Percentiles rank a stretch among this genome's conserved stretches.
phyloP scores from a whole-genome alignment of 768 basidiomycete species.

The Lactarius sanguifluus region DNA sequence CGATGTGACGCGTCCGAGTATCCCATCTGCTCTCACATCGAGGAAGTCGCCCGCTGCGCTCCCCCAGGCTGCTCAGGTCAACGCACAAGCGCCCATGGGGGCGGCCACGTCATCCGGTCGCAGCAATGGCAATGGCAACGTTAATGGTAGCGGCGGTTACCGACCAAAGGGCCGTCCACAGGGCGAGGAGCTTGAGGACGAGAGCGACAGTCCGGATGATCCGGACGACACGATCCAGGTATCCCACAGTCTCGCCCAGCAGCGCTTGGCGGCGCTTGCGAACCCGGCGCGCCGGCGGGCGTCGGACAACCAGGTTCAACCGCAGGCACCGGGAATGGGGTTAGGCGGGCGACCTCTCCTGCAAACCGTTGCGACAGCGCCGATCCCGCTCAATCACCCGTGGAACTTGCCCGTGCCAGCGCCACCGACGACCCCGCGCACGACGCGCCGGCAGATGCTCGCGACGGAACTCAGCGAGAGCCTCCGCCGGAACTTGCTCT shows the following conservation, averaged over 20 bases:
- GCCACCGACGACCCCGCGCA: slow-evolving; percentile 77
- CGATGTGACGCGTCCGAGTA: slow-evolving; percentile 46
- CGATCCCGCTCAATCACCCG: slow-evolving; percentile 62
- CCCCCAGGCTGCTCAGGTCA: slow-evolving; percentile 55
- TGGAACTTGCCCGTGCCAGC: slow-evolving; percentile 69
- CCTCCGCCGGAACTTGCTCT: slow-evolving; percentile 73
- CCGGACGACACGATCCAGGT: slow-evolving; percentile 55
- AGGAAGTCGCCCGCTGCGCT: slow-evolving; percentile 60
- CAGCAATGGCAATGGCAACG: slow-evolving; percentile 10
- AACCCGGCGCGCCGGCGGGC: slow-evolving; percentile 41
- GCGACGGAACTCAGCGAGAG: slow-evolving; percentile 84
- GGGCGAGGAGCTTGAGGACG: slow-evolving; percentile 68
- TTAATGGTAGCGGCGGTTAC: slow-evolving; percentile 40
- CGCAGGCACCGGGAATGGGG: slow-evolving; percentile 16
- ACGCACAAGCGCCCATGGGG: slow-evolving; percentile 36
- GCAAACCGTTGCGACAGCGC: slow-evolving; percentile 45
- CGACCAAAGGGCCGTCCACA: slow-evolving; percentile 65
- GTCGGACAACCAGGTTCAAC: slow-evolving; percentile 35
- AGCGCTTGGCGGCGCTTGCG: slow-evolving; percentile 59
- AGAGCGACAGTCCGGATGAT: slow-evolving; percentile 50
- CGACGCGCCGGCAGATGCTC: slow-evolving; percentile 82
- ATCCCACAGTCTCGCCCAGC: slow-evolving; percentile 67
- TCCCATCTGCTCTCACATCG: slow-evolving; percentile 37
- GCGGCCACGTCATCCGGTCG: background rate
- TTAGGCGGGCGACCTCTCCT: slow-evolving; percentile 28